These are phyloP conservation scores for Komagataella pseudopastoris DNA, from an alignment of 805 yeast species.

Conservation along the genomic window DNA sequence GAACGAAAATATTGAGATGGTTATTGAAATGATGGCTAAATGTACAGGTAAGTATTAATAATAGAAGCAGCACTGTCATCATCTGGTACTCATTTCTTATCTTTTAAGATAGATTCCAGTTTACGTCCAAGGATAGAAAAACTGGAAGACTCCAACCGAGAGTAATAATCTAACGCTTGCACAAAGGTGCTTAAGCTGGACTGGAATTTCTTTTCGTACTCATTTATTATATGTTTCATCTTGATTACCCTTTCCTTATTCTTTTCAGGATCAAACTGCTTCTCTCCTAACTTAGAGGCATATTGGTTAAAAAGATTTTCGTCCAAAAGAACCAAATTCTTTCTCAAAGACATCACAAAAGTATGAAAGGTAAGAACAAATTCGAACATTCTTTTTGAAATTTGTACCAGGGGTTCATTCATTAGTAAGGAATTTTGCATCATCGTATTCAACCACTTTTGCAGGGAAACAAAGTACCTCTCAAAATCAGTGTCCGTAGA, in stretches of 20 bases:
- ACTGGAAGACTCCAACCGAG: constrained; percentile 35
- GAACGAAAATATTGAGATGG: constrained; percentile 57
- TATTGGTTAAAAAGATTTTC: constrained; percentile 27
- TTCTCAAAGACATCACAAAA: constrained; percentile 37
- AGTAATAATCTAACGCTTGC: constrained; percentile 29
- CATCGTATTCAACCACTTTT: constrained; percentile 46
- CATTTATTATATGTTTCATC: constrained; percentile 24
- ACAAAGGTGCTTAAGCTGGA: constrained; percentile 30
- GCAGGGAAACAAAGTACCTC: constrained; percentile 28
- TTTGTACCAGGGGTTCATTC: constrained; percentile 34
- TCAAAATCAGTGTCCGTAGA: constrained; percentile 17
- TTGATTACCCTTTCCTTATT: constrained; percentile 26
- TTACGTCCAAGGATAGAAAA: constrained; percentile 28
- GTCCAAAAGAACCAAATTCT: constrained; percentile 36
- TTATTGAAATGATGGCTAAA: constrained; percentile 62
- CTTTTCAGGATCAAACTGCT: constrained; percentile 23
- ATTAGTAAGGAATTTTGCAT: constrained; percentile 58
- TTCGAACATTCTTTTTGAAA: constrained; percentile 29
- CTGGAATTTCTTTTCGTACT: constrained; percentile 29
- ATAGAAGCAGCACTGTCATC: neutral
- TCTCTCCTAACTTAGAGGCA: constrained; percentile 22
- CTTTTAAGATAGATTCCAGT: constrained; percentile 15
- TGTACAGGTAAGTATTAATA: constrained; percentile 20
- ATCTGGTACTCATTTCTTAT: neutral
- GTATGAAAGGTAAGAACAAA: constrained; percentile 33